These are phyloP conservation scores for Ulmus americana DNA, from an alignment of 331 rosid species.

Conservation along the genomic window DNA sequence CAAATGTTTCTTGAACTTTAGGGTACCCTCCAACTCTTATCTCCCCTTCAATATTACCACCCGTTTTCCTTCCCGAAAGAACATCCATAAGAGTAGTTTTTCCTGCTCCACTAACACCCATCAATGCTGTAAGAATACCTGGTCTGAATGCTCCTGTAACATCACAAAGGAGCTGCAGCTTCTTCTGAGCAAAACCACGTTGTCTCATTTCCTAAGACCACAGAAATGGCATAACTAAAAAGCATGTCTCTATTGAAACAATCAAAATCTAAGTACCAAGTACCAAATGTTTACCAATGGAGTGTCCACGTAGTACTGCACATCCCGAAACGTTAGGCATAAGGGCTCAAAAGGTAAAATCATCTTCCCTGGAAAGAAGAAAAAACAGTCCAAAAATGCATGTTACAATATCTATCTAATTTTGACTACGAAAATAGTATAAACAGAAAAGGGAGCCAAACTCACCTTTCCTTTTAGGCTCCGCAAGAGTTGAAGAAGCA, in stretches of 20 bases:
- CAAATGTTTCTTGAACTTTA: slow-evolving; percentile 12
- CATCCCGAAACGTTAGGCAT: slow-evolving; percentile 2
- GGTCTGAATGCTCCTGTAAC: slow-evolving; percentile 21
- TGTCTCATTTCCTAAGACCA: slow-evolving; percentile 13
- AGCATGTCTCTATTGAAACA: slow-evolving; percentile 3
- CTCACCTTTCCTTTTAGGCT: background rate
- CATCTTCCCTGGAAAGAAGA: slow-evolving; percentile 4
- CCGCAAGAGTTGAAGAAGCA: background rate
- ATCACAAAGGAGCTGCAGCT: slow-evolving; percentile 12
- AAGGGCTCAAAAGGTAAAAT: slow-evolving; percentile 16
- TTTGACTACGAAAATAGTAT: background rate
- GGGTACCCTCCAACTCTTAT: slow-evolving; percentile 9
- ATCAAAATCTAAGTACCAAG: background rate
- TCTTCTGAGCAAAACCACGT: background rate
- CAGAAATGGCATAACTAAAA: background rate
- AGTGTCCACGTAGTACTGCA: slow-evolving; percentile 16
- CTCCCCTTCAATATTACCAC: slow-evolving; percentile 15
- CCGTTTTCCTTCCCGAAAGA: slow-evolving; percentile 20
- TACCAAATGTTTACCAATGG: slow-evolving; percentile 1
- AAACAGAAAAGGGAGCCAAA: background rate
- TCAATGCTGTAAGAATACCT: slow-evolving; percentile 16
- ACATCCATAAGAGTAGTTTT: slow-evolving; percentile 25
- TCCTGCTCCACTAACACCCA: slow-evolving; percentile 25
- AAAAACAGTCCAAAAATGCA: background rate
- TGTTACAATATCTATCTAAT: background rate